These are phyloP conservation scores for Oryza longistaminata DNA, from an alignment of 176 grass and related monocot genomes.

Conservation along the genomic window DNA sequence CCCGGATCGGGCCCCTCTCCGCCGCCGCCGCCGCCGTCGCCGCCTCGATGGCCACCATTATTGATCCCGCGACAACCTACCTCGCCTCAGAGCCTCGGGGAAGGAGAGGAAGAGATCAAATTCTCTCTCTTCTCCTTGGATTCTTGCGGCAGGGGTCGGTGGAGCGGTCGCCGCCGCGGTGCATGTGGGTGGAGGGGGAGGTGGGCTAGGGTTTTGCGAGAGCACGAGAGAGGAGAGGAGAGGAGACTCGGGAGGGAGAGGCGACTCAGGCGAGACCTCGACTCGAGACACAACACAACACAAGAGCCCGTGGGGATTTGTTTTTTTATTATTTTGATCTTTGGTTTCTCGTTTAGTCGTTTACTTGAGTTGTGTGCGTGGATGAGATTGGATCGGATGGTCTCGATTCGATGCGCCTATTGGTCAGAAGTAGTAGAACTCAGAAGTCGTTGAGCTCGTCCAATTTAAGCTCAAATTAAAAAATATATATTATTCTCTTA, in stretches of 20 bases:
- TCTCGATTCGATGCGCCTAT: no score
- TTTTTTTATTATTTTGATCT: neutral
- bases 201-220: conserved; percentile 39
- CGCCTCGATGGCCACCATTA: conserved; percentile 55
- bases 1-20: conserved; percentile 44
- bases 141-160: neutral
- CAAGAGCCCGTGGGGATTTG: neutral
- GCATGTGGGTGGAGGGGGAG: conserved; percentile 22
- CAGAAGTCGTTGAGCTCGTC: no score
- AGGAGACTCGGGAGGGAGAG: neutral
- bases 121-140: neutral
- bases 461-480: no score
- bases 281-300: no score
- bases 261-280: no score
- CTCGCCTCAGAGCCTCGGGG: neutral
- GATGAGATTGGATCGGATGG: no score
- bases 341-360: no score
- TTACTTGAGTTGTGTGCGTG: no score
- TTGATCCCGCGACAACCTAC: neutral
- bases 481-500: no score
- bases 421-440: no score
- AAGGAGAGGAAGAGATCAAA: conserved; percentile 26
- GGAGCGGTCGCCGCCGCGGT: conserved; percentile 57
- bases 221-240: neutral
- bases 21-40: conserved; percentile 4